A percentile compares a stretch with the other conserved stretches of the same genome.
Conservation (phyloP, 148 eudicot genomes). For the Dianthus caryophyllus region DNA sequence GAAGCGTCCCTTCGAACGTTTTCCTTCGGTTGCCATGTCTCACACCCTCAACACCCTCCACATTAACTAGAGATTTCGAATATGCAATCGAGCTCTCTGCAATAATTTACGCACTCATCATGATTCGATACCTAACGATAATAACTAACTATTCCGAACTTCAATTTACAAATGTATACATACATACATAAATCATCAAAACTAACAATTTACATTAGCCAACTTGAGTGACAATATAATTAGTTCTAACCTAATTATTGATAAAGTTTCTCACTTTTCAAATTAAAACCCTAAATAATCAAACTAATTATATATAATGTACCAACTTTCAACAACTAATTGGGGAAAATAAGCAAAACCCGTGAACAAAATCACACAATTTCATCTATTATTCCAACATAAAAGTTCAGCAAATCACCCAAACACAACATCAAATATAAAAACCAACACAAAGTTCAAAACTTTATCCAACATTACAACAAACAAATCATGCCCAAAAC, state of each 20-base stretch:
- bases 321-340: not conserved
- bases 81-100: slow-evolving; percentile 19
- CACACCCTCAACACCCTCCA: slow-evolving; percentile 20
- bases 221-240: not conserved
- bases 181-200: not conserved
- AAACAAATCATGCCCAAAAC: not conserved
- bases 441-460: not conserved
- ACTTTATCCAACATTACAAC: not conserved
- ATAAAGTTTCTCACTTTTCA: not conserved
- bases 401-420: not conserved
- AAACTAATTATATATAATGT: not conserved
- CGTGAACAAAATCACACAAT: slow-evolving; percentile 7
- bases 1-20: slow-evolving; percentile 68
- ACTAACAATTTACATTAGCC: not conserved
- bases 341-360: not conserved
- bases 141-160: not conserved
- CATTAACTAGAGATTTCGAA: slow-evolving; percentile 18
- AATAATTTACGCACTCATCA: slow-evolving; percentile 8
- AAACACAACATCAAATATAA: slow-evolving; percentile 1
- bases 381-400: not conserved
- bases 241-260: slow-evolving; percentile 3
- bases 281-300: slow-evolving; percentile 21
- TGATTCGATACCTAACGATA: not conserved
- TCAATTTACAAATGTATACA: slow-evolving; percentile 4
- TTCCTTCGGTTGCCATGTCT: slow-evolving; percentile 72